Evolutionary conservation across 306 rosid species (phyloP).

Genomic region (Potentilla sterilis): DNA sequence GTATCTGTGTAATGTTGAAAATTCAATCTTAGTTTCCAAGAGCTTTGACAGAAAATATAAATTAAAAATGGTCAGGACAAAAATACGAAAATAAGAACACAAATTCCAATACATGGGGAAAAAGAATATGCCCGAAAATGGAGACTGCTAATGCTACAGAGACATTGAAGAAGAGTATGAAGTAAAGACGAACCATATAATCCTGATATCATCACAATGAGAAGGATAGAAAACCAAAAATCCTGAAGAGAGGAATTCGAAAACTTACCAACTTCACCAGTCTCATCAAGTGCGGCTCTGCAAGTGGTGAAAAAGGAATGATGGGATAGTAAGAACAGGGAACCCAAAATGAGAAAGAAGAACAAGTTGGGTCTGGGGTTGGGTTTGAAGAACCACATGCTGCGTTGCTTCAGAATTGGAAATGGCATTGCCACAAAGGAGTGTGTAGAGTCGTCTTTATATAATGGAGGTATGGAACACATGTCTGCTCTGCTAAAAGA

Average conservation of each 20-base stretch:
- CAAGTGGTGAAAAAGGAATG: constrained; percentile 28
- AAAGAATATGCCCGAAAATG: neutral
- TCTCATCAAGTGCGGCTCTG: constrained; percentile 28
- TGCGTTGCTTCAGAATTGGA: neutral
- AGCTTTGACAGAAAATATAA: neutral
- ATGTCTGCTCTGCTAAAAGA: neutral
- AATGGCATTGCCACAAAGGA: neutral
- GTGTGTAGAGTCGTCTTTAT: neutral
- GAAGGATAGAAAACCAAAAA: neutral
- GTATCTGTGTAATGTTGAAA: neutral
- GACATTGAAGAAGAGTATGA: neutral
- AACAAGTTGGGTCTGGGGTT: constrained; percentile 9
- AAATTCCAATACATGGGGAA: neutral
- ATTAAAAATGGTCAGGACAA: no score
- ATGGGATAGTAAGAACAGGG: constrained; percentile 25
- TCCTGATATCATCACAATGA: neutral
- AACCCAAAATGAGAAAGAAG: constrained; percentile 23
- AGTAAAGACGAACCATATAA: neutral
- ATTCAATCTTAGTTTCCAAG: neutral
- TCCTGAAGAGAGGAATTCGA: neutral
- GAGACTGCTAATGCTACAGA: neutral
- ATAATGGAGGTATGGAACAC: neutral
- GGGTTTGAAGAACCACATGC: constrained; percentile 4
- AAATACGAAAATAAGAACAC: neutral
- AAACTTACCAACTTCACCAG: constrained; percentile 49